A percentile compares a stretch with the other conserved stretches of the same genome.
phyloP scores from a whole-genome alignment of 176 grass and related monocot species.

The Raddia distichophylla region DNA sequence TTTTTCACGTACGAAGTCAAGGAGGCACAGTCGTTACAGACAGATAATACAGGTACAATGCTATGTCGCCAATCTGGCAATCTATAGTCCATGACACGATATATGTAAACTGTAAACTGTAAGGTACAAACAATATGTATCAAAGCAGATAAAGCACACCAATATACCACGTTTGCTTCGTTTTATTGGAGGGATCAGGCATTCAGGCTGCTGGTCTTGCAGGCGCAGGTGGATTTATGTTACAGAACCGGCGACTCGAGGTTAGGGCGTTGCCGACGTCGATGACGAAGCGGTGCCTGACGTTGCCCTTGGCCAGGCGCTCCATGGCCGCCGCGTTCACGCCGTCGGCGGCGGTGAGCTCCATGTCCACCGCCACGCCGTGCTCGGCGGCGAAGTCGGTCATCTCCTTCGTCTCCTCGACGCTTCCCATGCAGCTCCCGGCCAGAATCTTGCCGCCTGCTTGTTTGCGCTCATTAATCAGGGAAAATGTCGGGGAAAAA shows the following conservation, averaged over 20 bases:
- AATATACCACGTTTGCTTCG: background rate
- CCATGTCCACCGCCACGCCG: constrained; percentile 43
- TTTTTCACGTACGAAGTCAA: background rate
- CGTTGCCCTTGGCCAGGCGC: constrained; percentile 56
- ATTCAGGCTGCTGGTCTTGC: background rate
- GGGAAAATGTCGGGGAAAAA: too few relatives aligned
- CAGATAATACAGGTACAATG: background rate
- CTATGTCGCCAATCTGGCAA: background rate
- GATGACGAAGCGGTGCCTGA: constrained; percentile 78
- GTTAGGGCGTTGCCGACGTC: constrained; percentile 50
- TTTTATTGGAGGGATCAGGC: constrained; percentile 30
- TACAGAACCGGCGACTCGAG: constrained; percentile 23
- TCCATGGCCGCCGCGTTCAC: constrained; percentile 50
- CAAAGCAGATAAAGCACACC: background rate
- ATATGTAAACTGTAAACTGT: background rate
- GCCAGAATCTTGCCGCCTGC: constrained; percentile 57
- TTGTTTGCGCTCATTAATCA: background rate
- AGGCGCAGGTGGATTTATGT: background rate
- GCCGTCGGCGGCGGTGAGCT: constrained; percentile 40
- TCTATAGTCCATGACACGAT: constrained; percentile 9
- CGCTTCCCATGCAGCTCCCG: constrained; percentile 61
- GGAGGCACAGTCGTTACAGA: background rate
- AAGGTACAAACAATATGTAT: background rate
- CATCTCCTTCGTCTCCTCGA: constrained; percentile 71
- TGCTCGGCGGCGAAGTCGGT: constrained; percentile 57